phyloP scores from a whole-genome alignment of 2,329 filamentous ascomycete genomes.

The Phyllosticta citrichinensis region DNA sequence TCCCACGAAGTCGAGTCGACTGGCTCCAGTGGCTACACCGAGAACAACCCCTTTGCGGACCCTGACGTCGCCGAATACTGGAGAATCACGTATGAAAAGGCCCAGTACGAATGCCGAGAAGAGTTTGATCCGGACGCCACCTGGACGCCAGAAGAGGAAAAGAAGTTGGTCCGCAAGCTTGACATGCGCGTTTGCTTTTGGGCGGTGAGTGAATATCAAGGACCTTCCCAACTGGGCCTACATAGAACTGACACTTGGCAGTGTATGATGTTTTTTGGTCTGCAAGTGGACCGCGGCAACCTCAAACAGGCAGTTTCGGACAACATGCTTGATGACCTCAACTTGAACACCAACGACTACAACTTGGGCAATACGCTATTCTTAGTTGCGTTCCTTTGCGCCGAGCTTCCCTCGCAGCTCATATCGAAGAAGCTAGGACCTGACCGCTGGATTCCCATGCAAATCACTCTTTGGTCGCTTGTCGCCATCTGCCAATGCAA shows the following conservation, averaged over 20 bases:
- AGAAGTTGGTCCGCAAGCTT: conserved; percentile 33
- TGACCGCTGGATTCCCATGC: conserved; percentile 31
- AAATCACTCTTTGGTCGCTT: conserved; percentile 25
- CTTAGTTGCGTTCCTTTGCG: conserved; percentile 34
- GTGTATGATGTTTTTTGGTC: conserved; percentile 41
- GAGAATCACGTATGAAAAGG: conserved; percentile 19
- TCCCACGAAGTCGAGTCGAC: neutral
- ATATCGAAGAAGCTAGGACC: conserved; percentile 43
- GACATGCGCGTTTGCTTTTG: conserved; percentile 21
- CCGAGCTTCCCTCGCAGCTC: conserved; percentile 41
- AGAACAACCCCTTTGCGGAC: conserved; percentile 16
- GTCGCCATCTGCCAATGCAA: conserved; percentile 28
- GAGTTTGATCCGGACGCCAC: conserved; percentile 38
- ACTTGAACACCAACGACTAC: conserved; percentile 10
- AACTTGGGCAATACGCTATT: conserved; percentile 17
- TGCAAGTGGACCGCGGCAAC: conserved; percentile 39
- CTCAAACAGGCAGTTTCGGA: conserved; percentile 34
- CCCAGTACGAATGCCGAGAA: conserved; percentile 29
- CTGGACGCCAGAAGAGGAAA: conserved; percentile 42
- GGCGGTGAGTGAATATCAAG: conserved; percentile 11
- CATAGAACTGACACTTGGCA: conserved; percentile 30
- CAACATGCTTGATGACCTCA: conserved; percentile 31
- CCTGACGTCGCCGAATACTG: conserved; percentile 18
- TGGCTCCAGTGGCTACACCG: neutral
- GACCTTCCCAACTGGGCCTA: neutral